Conservation (phyloP, 495 filamentous ascomycete species). For the Tuber microsphaerosporum region DNA sequence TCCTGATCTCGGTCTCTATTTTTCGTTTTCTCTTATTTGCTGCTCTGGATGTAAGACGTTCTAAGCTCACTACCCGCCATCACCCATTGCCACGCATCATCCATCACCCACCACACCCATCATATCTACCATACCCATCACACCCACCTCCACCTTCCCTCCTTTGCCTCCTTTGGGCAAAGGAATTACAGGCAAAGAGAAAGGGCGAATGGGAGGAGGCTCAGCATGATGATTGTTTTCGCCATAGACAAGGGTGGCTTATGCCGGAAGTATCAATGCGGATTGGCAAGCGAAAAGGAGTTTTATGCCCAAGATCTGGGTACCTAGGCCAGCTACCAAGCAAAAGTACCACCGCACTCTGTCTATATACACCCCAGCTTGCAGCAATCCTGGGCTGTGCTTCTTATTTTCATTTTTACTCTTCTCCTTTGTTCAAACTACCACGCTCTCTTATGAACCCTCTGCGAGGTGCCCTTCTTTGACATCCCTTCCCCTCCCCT, state of each 20-base stretch:
- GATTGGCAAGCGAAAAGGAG: not conserved
- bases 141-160: not conserved
- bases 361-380: slow-evolving; percentile 1
- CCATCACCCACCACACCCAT: not conserved
- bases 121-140: not conserved
- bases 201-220: not conserved
- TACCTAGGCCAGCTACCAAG: not conserved
- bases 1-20: not conserved
- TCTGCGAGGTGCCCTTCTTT: slow-evolving; percentile 3
- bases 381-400: not conserved
- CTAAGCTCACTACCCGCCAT: not conserved
- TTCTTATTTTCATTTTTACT: not conserved
- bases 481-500: not conserved
- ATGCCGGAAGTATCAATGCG: not conserved
- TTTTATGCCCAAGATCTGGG: not conserved
- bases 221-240: slow-evolving; percentile 1
- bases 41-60: not conserved
- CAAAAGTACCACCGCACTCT: not conserved
- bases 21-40: not conserved
- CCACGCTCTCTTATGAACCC: not conserved
- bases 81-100: not conserved
- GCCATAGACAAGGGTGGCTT: slow-evolving; percentile 3
- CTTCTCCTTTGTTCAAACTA: not conserved
- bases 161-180: not conserved
- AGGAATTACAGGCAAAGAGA: not conserved